phyloP scores from a whole-genome alignment of 805 yeast species.

The Wickerhamomyces mucosus region DNA sequence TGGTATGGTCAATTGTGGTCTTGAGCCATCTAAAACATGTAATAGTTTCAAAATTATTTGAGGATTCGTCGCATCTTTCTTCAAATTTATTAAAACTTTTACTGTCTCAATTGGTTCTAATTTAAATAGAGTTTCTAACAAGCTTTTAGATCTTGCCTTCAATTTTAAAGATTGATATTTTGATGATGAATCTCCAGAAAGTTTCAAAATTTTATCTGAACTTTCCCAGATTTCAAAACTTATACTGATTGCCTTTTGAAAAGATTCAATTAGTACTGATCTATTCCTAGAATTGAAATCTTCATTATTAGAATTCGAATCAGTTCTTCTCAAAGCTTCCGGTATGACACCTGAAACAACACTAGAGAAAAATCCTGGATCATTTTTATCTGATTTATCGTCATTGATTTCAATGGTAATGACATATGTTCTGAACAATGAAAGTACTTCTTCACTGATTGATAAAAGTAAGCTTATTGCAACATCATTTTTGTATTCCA shows the following conservation, averaged over 20 bases:
- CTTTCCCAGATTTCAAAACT: conserved; percentile 63
- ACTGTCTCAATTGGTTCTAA: conserved; percentile 67
- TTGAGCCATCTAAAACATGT: conserved; percentile 79
- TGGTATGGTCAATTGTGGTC: conserved; percentile 67
- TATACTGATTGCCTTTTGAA: conserved; percentile 47
- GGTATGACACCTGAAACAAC: conserved; percentile 74
- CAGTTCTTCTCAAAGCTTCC: conserved; percentile 32
- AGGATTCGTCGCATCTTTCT: conserved; percentile 10
- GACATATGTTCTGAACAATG: conserved; percentile 25
- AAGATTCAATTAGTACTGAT: conserved; percentile 29
- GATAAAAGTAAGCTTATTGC: conserved; percentile 35
- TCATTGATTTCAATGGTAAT: conserved; percentile 42
- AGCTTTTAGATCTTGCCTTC: conserved; percentile 57
- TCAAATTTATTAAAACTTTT: conserved; percentile 43
- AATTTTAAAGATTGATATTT: conserved; percentile 46
- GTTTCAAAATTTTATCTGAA: conserved; percentile 36
- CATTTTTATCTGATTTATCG: conserved; percentile 30
- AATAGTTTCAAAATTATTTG: conserved; percentile 44
- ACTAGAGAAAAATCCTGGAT: conserved; percentile 39
- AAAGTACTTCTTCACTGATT: conserved; percentile 61
- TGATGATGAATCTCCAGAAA: conserved; percentile 23
- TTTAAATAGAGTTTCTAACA: conserved; percentile 54
- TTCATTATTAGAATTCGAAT: conserved; percentile 1
- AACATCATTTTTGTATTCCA: conserved; percentile 28
- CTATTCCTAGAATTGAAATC: conserved; percentile 9